Evolutionary conservation across 768 basidiomycete genomes (phyloP).

Genomic region (Serendipita sp.): DNA sequence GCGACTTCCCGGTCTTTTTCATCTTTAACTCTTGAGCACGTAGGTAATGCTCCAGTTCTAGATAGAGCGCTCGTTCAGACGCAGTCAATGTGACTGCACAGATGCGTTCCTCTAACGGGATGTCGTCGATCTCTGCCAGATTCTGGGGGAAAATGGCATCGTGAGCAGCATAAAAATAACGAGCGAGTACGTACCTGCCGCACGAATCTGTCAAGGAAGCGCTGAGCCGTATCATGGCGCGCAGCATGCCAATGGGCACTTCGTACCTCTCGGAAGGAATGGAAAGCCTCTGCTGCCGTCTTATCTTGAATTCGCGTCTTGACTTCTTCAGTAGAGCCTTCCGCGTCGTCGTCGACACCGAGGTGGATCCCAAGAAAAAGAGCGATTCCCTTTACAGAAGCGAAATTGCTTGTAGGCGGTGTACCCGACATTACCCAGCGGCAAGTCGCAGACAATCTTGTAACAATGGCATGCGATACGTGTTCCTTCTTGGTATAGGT

Average conservation of each 20-base stretch:
- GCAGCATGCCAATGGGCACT: conserved; percentile 85
- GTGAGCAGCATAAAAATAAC: not conserved
- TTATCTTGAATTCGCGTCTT: conserved; percentile 73
- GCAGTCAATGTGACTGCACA: conserved; percentile 60
- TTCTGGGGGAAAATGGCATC: conserved; percentile 38
- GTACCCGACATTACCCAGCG: conserved; percentile 97
- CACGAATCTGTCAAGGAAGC: conserved; percentile 66
- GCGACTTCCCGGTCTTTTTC: conserved; percentile 43
- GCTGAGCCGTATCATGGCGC: conserved; percentile 67
- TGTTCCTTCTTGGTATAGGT: conserved; percentile 77
- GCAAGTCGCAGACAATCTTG: conserved; percentile 56
- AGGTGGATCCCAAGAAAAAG: conserved; percentile 82
- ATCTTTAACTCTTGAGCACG: conserved; percentile 77
- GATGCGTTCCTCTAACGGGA: conserved; percentile 54
- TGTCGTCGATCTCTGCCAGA: conserved; percentile 93
- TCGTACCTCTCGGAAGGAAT: conserved; percentile 91
- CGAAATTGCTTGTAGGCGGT: conserved; percentile 84
- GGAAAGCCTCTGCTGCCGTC: conserved; percentile 84
- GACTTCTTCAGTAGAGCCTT: conserved; percentile 56
- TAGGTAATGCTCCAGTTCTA: conserved; percentile 86
- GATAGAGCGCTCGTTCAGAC: conserved; percentile 85
- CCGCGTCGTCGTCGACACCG: conserved; percentile 78
- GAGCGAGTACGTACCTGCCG: conserved; percentile 45
- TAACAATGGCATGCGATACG: conserved; percentile 47
- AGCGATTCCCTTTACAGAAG: conserved; percentile 77